These are phyloP conservation scores for Plectranthus barbatus DNA, from an alignment of 257 asterid genomes.

Conservation along the genomic window DNA sequence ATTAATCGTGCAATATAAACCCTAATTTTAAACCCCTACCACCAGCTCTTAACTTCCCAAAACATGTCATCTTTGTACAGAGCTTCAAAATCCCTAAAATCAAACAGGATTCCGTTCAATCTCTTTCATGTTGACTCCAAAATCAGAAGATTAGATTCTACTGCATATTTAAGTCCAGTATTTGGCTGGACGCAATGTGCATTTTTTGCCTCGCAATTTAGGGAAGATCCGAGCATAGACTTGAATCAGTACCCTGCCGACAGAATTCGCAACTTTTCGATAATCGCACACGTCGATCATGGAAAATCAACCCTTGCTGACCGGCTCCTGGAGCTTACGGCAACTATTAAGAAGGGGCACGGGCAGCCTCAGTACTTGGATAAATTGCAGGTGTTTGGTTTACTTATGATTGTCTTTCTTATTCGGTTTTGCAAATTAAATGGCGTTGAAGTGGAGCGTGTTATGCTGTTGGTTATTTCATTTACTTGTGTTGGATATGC, in stretches of 20 bases:
- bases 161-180: constrained; percentile 13
- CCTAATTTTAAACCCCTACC: constrained; percentile 19
- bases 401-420: background rate
- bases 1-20: constrained; percentile 9
- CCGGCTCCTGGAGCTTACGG: constrained; percentile 94
- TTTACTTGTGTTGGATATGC: background rate
- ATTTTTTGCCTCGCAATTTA: constrained; percentile 61
- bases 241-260: constrained; percentile 63
- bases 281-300: constrained; percentile 95
- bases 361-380: constrained; percentile 98
- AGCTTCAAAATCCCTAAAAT: constrained; percentile 34
- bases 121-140: background rate
- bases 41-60: background rate
- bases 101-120: constrained; percentile 6
- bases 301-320: constrained; percentile 99
- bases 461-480: background rate
- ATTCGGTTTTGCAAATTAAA: background rate
- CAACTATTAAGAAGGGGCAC: constrained; percentile 85
- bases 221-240: constrained; percentile 62
- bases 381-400: constrained; percentile 67
- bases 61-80: constrained; percentile 42
- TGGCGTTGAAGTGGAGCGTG: background rate
- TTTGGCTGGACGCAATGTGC: constrained; percentile 47
- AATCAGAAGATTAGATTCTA: constrained; percentile 13
- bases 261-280: constrained; percentile 84